phyloP scores from a whole-genome alignment of 352 stramenopile genomes.

The Pythium brachiatum region DNA sequence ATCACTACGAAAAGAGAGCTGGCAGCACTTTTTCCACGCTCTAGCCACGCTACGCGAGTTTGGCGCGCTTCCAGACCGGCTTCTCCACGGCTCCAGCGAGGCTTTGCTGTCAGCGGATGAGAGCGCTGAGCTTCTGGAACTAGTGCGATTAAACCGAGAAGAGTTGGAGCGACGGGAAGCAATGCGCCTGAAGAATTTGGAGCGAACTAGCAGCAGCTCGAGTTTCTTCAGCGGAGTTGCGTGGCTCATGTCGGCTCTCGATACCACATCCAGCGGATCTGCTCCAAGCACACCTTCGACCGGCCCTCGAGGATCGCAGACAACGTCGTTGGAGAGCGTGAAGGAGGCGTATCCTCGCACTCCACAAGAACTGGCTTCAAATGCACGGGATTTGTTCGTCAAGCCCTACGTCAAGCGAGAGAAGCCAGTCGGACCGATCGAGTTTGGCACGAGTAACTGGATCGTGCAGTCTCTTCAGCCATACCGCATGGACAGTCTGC shows the following conservation, averaged over 20 bases:
- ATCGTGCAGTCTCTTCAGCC: conserved; percentile 60
- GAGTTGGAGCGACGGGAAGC: conserved; percentile 47
- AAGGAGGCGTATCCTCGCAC: not conserved
- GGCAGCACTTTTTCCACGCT: conserved; percentile 65
- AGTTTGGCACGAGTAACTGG: conserved; percentile 58
- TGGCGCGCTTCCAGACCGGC: conserved; percentile 44
- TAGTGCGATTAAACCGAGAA: conserved; percentile 62
- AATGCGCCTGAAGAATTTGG: conserved; percentile 33
- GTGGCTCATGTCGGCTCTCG: conserved; percentile 70
- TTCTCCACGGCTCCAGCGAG: conserved; percentile 35
- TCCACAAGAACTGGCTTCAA: conserved; percentile 9
- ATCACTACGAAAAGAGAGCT: conserved; percentile 48
- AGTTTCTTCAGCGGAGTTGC: conserved; percentile 74
- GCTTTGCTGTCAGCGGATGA: conserved; percentile 41
- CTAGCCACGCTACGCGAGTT: conserved; percentile 64
- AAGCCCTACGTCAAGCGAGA: not conserved
- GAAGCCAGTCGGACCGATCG: not conserved
- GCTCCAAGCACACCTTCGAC: conserved; percentile 3
- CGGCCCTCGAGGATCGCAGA: conserved; percentile 5
- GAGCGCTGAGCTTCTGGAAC: conserved; percentile 47
- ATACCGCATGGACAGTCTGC: conserved; percentile 60
- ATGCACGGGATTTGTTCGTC: conserved; percentile 15
- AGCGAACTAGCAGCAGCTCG: conserved; percentile 21
- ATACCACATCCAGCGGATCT: conserved; percentile 29
- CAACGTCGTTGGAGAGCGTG: not conserved